Evolutionary conservation across 2,329 filamentous ascomycete genomes (phyloP).

Genomic region (Penicillium sclerotiorum): DNA sequence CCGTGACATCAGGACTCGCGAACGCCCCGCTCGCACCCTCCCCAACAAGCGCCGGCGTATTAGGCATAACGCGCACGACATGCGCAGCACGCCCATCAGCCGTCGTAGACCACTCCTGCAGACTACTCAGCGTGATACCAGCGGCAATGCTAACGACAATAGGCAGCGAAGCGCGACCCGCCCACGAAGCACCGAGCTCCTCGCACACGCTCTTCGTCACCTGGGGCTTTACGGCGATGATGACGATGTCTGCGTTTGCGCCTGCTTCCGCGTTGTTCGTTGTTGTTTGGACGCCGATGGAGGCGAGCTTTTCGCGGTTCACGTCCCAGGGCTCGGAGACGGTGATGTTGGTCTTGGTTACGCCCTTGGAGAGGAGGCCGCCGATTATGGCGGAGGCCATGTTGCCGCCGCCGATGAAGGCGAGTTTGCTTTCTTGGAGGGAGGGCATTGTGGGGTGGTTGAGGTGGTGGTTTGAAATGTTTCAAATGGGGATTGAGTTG

Average conservation of each 20-base stretch:
- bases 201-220: conserved; percentile 36
- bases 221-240: conserved; percentile 40
- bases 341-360: conserved; percentile 34
- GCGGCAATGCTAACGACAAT: conserved; percentile 39
- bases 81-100: conserved; percentile 28
- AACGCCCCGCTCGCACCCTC: conserved; percentile 37
- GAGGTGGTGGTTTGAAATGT: neutral
- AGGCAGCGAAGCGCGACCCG: conserved; percentile 26
- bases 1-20: conserved; percentile 29
- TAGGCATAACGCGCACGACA: conserved; percentile 40
- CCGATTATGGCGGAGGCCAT: conserved; percentile 41
- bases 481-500: conserved; percentile 1
- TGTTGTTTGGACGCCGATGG: conserved; percentile 33
- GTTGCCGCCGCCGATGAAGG: conserved; percentile 42
- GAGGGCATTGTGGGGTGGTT: conserved; percentile 25
- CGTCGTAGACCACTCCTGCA: conserved; percentile 33
- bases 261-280: conserved; percentile 33
- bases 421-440: conserved; percentile 36
- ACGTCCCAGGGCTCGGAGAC: conserved; percentile 41
- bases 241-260: conserved; percentile 32
- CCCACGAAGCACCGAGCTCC: conserved; percentile 34
- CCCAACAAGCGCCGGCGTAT: conserved; percentile 36
- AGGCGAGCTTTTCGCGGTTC: conserved; percentile 37
- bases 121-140: conserved; percentile 35
- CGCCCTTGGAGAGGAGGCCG: conserved; percentile 32